Base-by-base conservation (phyloP, 108 stramenopile genomes). In the Seminavis robusta region DNA sequence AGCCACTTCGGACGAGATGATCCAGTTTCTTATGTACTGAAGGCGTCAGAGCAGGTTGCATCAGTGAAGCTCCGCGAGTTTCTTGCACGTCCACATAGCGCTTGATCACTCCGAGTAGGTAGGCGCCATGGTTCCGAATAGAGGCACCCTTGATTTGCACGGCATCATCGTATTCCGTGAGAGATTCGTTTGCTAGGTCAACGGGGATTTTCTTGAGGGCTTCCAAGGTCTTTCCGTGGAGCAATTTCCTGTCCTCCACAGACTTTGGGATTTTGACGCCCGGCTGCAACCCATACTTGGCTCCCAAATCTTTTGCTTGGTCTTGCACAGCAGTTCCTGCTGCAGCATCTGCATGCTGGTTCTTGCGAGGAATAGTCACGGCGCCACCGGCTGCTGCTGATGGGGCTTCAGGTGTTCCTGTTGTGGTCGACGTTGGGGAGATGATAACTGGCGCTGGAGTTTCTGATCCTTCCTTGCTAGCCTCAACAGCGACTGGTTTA, bases 81-180 rank as follows among this genome's bases (percentile, higher is more conserved):
- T 77, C 74, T 15, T 77, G 75, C 10, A 88, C 73, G 46, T 31
- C 57, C 30, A 73, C 52, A 55, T 88, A 87, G 20, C 90, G 71
- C 52, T 92, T 92, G 33, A 92, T 47, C 1, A 88, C 86, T 39
- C 90, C 90, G 57, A 76, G 74, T 23, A 88, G 59, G 51, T 92
- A 92, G 48, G 85, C 90, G 28, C 77, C 65, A 4, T 71, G 69
- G 41, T 77, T 88, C 0, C 90, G 83, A 46, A 92, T 88, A 34
- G 54, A 45, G 4, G 51, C 41, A 1, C 81, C 81, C 50, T 86
- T 86, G 36, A 73, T 62, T 38, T 73, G 58, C 16, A 88, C 71
- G 10, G 90, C 90, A 29, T 82, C 78, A 33, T 92, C 84, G 40
- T 82, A 88, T 54, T 92, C 90, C 0, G 16, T 9, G 1, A 92